These are phyloP conservation scores for Ganoderma lingzhi DNA, from an alignment of 1,284 basidiomycete genomes.

Conservation along the genomic window DNA sequence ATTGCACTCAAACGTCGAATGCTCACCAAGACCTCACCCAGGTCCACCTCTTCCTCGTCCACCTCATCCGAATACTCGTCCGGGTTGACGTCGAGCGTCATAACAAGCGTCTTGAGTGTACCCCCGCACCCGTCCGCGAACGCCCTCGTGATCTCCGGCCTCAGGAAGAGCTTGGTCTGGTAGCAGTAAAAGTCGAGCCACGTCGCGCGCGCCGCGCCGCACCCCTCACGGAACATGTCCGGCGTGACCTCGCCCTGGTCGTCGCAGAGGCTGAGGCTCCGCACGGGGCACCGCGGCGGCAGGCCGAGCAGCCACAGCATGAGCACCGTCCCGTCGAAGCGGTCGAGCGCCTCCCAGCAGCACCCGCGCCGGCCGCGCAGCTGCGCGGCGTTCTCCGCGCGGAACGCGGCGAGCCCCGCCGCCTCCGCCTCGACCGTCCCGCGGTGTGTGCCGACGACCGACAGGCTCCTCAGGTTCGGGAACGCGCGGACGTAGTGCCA, in stretches of 20 bases:
- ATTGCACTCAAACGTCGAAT: too few relatives aligned
- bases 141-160: background rate
- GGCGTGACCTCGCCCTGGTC: background rate
- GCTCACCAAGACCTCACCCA: background rate
- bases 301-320: background rate
- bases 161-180: background rate
- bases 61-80: background rate
- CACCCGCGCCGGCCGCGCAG: background rate
- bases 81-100: background rate
- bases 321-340: background rate
- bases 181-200: background rate
- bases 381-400: background rate
- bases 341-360: background rate
- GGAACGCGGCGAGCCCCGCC: background rate
- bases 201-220: background rate
- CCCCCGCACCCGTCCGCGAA: background rate
- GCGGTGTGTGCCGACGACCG: background rate
- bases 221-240: background rate
- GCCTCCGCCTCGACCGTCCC: background rate
- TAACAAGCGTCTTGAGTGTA: background rate
- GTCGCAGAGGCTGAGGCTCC: background rate
- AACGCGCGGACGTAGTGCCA: slow-evolving; percentile 2
- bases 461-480: background rate
- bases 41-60: background rate
- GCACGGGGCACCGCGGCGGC: background rate